Percentiles rank a stretch among this genome's conserved stretches.
Conservation (phyloP, 805 yeast genomes). For the Suhomyces faveliae region DNA sequence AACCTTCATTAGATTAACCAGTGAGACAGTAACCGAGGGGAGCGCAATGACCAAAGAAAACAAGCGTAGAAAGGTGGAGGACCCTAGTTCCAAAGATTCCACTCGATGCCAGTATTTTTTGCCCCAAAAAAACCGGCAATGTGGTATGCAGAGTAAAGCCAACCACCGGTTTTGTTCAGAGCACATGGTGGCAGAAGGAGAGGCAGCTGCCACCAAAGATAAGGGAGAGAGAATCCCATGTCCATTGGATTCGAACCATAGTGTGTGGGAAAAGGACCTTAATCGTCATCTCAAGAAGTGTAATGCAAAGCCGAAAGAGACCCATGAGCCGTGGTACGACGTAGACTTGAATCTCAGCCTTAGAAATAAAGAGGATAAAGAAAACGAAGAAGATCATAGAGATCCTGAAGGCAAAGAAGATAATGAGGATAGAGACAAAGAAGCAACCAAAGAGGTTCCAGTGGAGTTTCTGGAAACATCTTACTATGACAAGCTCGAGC, state of each 20-base stretch:
- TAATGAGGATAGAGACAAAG: conserved; percentile 1
- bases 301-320: conserved; percentile 41
- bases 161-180: conserved; percentile 59
- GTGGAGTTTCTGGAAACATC: conserved; percentile 8
- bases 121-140: conserved; percentile 50
- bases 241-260: conserved; percentile 74
- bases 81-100: not conserved
- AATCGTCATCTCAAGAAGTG: conserved; percentile 62
- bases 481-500: conserved; percentile 18
- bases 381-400: conserved; percentile 14
- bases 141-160: conserved; percentile 59
- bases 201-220: conserved; percentile 11
- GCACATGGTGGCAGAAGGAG: conserved; percentile 39
- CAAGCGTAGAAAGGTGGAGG: conserved; percentile 9
- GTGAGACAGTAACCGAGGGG: not conserved
- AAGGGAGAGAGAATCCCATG: conserved; percentile 56
- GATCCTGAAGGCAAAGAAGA: conserved; percentile 5
- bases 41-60: not conserved
- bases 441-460: too few relatives aligned
- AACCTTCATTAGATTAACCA: not conserved
- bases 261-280: conserved; percentile 62
- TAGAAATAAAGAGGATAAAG: not conserved
- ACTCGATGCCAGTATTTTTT: conserved; percentile 50
- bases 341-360: conserved; percentile 44
- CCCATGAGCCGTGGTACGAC: conserved; percentile 50